Base-by-base conservation (phyloP, 768 basidiomycete genomes). In the Fomitopsis pulvina region DNA sequence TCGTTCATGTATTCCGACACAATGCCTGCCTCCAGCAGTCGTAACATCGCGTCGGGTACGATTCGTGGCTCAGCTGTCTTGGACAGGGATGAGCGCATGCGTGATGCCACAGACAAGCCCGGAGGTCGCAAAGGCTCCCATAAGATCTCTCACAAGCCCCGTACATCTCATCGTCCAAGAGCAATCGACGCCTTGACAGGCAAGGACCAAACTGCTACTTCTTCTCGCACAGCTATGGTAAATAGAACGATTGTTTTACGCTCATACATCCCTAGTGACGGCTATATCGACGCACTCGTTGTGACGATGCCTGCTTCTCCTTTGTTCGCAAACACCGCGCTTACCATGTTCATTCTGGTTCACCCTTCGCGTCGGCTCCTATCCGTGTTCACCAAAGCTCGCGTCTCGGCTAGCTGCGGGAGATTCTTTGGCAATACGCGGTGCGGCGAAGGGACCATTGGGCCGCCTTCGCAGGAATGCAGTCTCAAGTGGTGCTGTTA, bases 41-140 rank as follows among this genome's bases (percentile, higher is more conserved):
- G 81, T 56, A 62, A 75, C 25, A 67, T 90, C 18, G 85, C 80
- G 20, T 56, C 75, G 51, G 83, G 68, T 50, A 81, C 85, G 26
- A 70, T 89, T 22, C 80, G 82, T 51, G 79, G 68, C 30, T 86
- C 84, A 2, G 87, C 87, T 37, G 80, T 89, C 61, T 83, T 87
- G 53, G 86, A 87, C 74, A 72, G 78, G 50, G 87, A 90, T 64
- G 71, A 81, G 50, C 76, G 71, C 57, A 89, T 90, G 87, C 78
- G 80, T 53, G 87, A 90, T 60, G 69, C 72, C 39, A 72, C 77
- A 8, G 79, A 81, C 68, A 85, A 73, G 57, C 85, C 83, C 4
- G 84, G 85, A 44, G 86, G 85, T 21, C 77, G 86, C 60, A 90
- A 89, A 64, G 78, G 79, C 40, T 69, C 73, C 14, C 87, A 84